Evolutionary conservation across 139 green algal species (phyloP), one percentile per base, ranked within the genome.

Genomic region (Closterium sp.): DNA sequence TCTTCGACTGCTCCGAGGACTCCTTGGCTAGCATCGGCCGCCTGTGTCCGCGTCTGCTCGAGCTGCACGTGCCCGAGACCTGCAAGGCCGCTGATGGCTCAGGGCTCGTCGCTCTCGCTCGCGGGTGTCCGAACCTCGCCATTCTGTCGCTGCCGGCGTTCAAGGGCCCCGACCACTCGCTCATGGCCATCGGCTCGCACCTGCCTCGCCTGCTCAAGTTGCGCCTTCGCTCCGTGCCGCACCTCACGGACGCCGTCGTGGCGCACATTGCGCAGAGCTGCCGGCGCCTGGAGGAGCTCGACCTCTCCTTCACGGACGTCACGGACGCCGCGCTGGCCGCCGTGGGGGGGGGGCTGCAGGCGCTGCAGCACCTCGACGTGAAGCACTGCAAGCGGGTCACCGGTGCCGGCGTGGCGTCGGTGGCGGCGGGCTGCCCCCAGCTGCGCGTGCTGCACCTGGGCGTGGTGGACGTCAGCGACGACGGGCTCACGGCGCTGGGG

Each of bases 351-450:
- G 43, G 55, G 12, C 28, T 91, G 64, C 38, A 64, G 25, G 12
- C 69, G 35, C 84, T 91, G 28, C 4, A 86, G 25, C 25, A 38
- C 30, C 64, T 91, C 23, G 88, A 91, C 84, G 36, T 91, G 21
- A 91, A 91, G 88, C 88, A 91, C 64, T 91, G 88, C 88, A 91
- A 91, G 84, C 84, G 28, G 5, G 38, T 91, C 34, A 91, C 88
- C 3, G 88, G 88, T n/a, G 43, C 87, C 64, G 88, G 88, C 36
- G 87, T 91, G 21, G 55, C 55, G 21, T 8, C 88, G 34, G 43
- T 91, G 31, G 88, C 88, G 35, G 35, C 28, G 19, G 88, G 88
- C 23, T 91, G 88, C 35, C 36, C 23, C 0, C 28, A 87, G 28
- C 88, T 91, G 88, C 38, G 69, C 36, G 33, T 33, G 19, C 36